These are phyloP conservation scores for Colletotrichum eleusines DNA, from an alignment of 2,329 filamentous ascomycete genomes.

Conservation along the genomic window DNA sequence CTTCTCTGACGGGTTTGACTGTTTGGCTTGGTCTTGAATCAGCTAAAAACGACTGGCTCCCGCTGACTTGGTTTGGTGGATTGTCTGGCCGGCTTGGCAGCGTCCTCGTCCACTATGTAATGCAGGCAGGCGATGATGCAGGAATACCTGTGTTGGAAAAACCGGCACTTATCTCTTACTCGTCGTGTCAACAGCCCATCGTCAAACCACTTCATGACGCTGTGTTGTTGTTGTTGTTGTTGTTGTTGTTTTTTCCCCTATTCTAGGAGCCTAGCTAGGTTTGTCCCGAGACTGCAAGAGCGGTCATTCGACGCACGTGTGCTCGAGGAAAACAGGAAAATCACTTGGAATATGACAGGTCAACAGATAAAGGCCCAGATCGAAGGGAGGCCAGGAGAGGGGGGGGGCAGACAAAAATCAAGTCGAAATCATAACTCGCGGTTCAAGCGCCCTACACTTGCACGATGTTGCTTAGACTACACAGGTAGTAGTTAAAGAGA, in stretches of 20 bases:
- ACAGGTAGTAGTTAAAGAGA: not conserved
- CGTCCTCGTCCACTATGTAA: constrained; percentile 10
- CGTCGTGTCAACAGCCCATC: constrained; percentile 6
- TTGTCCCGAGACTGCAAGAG: not conserved
- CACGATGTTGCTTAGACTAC: constrained; percentile 23
- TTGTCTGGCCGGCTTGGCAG: constrained; percentile 25
- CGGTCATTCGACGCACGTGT: constrained; percentile 16
- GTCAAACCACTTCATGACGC: constrained; percentile 3
- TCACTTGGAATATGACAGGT: not conserved
- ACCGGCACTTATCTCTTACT: constrained; percentile 3
- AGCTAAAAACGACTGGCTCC: constrained; percentile 17
- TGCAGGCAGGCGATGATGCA: not conserved
- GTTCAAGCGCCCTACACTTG: constrained; percentile 39
- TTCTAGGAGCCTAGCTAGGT: not conserved
- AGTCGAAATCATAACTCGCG: constrained; percentile 30
- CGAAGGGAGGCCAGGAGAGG: not conserved
- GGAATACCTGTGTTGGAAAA: constrained; percentile 23
- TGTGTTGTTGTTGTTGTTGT: too few relatives aligned
- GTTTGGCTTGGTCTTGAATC: constrained; percentile 6
- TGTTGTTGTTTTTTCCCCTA: not conserved
- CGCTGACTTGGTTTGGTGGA: constrained; percentile 17
- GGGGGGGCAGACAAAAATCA: constrained; percentile 1
- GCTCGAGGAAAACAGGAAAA: constrained; percentile 6
- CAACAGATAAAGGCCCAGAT: constrained; percentile 1
- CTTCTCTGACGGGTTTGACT: not conserved